phyloP scores from a whole-genome alignment of 139 green algal species.

The Coccomyxa sp. region DNA sequence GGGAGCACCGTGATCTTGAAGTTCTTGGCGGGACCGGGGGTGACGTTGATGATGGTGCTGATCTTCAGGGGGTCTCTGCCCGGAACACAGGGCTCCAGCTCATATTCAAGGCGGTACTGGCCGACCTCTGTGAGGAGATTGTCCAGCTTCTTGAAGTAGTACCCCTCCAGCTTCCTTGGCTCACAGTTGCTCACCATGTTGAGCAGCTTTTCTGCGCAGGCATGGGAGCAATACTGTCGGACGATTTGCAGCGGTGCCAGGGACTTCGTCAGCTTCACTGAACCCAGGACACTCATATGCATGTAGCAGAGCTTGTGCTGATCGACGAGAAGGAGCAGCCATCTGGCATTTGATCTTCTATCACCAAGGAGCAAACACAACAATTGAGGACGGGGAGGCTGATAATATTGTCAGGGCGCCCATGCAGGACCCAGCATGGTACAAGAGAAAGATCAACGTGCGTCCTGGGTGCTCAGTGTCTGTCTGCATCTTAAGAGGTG shows the following conservation, averaged over 20 bases:
- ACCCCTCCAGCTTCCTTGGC: slow-evolving; percentile 41
- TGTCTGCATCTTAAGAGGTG: no score
- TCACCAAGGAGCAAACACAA: no score
- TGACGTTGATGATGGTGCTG: no score
- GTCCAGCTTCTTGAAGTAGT: slow-evolving; percentile 44
- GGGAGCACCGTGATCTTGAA: slow-evolving; percentile 39
- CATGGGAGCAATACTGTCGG: background rate
- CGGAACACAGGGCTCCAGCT: slow-evolving; percentile 39
- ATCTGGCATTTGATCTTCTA: no score
- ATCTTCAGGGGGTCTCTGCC: slow-evolving; percentile 13
- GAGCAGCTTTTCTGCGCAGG: slow-evolving; percentile 43
- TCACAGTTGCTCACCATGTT: slow-evolving; percentile 45
- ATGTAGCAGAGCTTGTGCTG: no score
- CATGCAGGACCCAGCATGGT: no score
- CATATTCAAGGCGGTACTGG: slow-evolving; percentile 53
- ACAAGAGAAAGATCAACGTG: no score
- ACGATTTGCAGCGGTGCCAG: background rate
- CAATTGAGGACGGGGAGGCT: no score
- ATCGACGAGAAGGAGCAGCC: no score
- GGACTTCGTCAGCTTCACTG: background rate
- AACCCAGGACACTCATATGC: no score
- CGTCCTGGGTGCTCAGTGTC: no score
- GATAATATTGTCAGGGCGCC: no score
- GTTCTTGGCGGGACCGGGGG: slow-evolving; percentile 25
- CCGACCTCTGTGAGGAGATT: slow-evolving; percentile 31